Evolutionary conservation across 306 rosid genomes (phyloP).

Genomic region (Elaeagnus macrophylla): DNA sequence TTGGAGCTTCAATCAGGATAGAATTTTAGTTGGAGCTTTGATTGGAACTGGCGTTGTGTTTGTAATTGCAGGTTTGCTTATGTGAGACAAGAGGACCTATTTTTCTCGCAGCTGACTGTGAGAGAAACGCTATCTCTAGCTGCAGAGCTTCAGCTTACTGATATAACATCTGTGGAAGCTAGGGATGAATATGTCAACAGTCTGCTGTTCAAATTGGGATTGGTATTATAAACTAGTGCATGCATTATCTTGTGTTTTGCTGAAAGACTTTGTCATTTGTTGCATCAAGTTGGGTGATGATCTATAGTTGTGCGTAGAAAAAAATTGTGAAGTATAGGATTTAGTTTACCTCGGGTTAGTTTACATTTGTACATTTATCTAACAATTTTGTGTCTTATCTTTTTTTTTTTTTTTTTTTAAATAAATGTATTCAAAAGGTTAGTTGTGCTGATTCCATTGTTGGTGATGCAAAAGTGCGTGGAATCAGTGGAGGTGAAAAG

Average conservation of each 20-base stretch:
- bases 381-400: no score
- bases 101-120: constrained; percentile 90
- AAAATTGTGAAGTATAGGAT: no score
- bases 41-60: constrained; percentile 1
- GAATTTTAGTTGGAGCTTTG: neutral
- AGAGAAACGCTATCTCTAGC: constrained; percentile 81
- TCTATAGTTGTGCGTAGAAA: no score
- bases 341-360: no score
- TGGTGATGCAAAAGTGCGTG: constrained; percentile 84
- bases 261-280: neutral
- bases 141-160: constrained; percentile 71
- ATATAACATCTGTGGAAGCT: constrained; percentile 47
- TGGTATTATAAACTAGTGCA: constrained; percentile 42
- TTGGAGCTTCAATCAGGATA: neutral
- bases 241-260: neutral
- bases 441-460: constrained; percentile 79
- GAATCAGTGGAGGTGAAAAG: constrained; percentile 94
- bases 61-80: constrained; percentile 66
- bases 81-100: constrained; percentile 93
- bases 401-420: no score
- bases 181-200: constrained; percentile 71
- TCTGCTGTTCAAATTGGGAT: constrained; percentile 69
- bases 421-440: constrained; percentile 38
- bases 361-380: no score
- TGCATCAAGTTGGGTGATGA: neutral